These are phyloP conservation scores for Aspergillus sp. DNA, from an alignment of 2,329 filamentous ascomycete species.

Conservation along the genomic window DNA sequence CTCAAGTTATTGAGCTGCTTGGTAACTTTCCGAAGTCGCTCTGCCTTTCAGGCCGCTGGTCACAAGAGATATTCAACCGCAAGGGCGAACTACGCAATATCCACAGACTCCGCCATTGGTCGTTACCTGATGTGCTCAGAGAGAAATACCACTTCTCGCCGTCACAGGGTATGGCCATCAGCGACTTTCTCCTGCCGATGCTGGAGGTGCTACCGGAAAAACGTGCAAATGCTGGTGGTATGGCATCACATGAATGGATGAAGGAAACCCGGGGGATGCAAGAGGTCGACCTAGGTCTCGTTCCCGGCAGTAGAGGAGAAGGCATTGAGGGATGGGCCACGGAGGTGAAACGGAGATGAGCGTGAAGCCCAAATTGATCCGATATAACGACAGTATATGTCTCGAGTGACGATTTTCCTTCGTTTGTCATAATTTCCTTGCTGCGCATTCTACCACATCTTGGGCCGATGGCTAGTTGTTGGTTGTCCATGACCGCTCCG, in stretches of 20 bases:
- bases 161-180: conserved; percentile 75
- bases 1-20: conserved; percentile 95
- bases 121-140: conserved; percentile 82
- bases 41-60: conserved; percentile 93
- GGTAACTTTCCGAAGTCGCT: conserved; percentile 91
- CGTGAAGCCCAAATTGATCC: conserved; percentile 4
- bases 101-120: conserved; percentile 93
- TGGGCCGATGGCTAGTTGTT: conserved; percentile 29
- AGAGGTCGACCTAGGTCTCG: conserved; percentile 69
- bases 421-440: conserved; percentile 16
- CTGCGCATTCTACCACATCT: conserved; percentile 27
- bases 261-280: conserved; percentile 89
- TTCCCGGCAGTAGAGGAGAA: conserved; percentile 80
- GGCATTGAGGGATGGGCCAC: conserved; percentile 92
- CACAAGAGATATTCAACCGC: conserved; percentile 96
- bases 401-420: conserved; percentile 29
- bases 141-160: conserved; percentile 96
- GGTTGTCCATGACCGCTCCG: conserved; percentile 32
- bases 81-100: conserved; percentile 98
- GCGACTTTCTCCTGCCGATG: conserved; percentile 86
- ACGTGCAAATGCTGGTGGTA: conserved; percentile 91
- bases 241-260: conserved; percentile 82
- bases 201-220: conserved; percentile 84
- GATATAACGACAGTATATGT: conserved; percentile 16
- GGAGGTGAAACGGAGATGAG: conserved; percentile 78